Base-by-base conservation (phyloP, 257 asterid species). In the Ballota nigra region DNA sequence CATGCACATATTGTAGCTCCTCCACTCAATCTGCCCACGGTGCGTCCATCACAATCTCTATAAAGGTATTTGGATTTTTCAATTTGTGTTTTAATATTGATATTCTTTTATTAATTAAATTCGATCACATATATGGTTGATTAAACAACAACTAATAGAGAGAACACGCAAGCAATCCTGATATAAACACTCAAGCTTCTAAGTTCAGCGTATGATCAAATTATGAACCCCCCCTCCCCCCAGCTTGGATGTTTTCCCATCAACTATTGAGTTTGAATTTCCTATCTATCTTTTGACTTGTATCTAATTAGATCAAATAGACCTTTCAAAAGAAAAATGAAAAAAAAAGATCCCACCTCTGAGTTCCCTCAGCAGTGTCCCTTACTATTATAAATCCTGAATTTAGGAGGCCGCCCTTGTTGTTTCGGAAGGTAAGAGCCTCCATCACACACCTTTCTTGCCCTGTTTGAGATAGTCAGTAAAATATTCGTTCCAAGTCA, bases 381-480 rank as follows among this genome's bases (percentile, higher is more conserved):
- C 97, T 86, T 63, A 92, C 92, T 57, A 96, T 97, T 72, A 95
- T 91, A 63, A 95, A 89, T 76, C 99, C 99, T 24, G 98, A 95
- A 86, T 92, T 95, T 31, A 94, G n/a, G 82, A 70, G 97, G 96
- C 76, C 91, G 97, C 18, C 87, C 89, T 63, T 92, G 91, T 95
- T 92, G 91, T n/a, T 95, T 63, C 98, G 86, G 80, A 89, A 95
- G 79, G 99, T 95, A 73, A 95, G 89, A 77, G 98, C 96, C n/a
- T n/a, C n/a, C n/a, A n/a, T n/a, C n/a, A n/a, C n/a, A n/a, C n/a
- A n/a, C n/a, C n/a, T n/a, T n/a, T n/a, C n/a, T n/a, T n/a, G n/a
- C n/a, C n/a, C n/a, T n/a, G n/a, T n/a, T n/a, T n/a, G n/a, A n/a
- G n/a, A n/a, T n/a, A n/a, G n/a, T n/a, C n/a, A 0, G 76, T 69